Evolutionary conservation across 2,329 filamentous ascomycete species (phyloP), one percentile per base, ranked within the genome.

Genomic region (Ambrosiella cleistominuta): DNA sequence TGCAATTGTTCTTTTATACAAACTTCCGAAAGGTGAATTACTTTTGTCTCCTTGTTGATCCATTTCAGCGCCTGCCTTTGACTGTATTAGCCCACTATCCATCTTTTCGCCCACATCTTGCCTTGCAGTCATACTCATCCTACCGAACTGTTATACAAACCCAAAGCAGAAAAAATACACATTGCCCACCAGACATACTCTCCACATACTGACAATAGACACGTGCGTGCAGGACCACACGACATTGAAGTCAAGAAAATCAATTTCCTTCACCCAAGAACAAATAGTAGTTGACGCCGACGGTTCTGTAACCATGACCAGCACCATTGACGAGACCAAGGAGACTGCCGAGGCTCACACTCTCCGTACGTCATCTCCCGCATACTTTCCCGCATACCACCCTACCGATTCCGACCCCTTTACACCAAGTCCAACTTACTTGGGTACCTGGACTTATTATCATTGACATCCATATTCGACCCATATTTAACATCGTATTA

Each of bases 251-350:
- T 82, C 85, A 67, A 86, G 90, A 74, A 95, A 97, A 75, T 94
- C 88, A 52, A 91, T 97, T 67, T 84, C 89, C 63, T 97, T 97
- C 71, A 90, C 85, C 69, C 86, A 93, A 72, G 87, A 88, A 67
- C 81, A 88, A 66, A 80, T 86, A 64, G 82, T 95, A 66, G 90
- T 96, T 70, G 87, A 95, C 75, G 81, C 82, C 71, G 87, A 95
- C 77, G 91, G 91, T 66, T 81, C 84, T 69, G 82, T 96, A 68
- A 88, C 81, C 66, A 83, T 86, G 72, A 78, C 81, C 70, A 81
- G 86, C 70, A 79, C 83, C 64, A 77, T 79, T 65, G 81, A 85
- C 66, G 86, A 88, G 66, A 78, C 85, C 65, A 89, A 89, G 75
- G 81, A 85, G 51, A 62, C 86, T 66, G 88, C 88, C 64, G 80